Evolutionary conservation across 768 basidiomycete genomes (phyloP), one percentile per base, ranked within the genome.

Genomic region (Boletus bicolor): DNA sequence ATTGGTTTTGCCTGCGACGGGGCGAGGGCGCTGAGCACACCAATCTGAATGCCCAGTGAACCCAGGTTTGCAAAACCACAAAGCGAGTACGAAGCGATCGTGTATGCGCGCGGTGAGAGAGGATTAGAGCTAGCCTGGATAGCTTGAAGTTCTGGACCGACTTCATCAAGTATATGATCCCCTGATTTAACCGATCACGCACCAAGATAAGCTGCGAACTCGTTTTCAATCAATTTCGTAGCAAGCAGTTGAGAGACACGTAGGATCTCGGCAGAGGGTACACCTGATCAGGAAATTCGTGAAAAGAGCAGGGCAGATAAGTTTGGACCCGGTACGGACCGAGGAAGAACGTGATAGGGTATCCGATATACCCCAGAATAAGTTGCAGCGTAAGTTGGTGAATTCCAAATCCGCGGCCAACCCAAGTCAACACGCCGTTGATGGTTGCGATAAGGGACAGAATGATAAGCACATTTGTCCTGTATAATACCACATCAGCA

Each of bases 31-130:
- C 78, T 76, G 47, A 89, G 76, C 67, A 89, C 88, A 65, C 88
- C 88, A 56, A 90, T 82, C 70, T 93, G 90, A 62, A 95, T 92
- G 65, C 93, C 93, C 26, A 93, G 76, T 7, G 90, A 90, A 53
- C 87, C 84, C 44, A 92, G 76, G 69, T 95, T 95, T 56, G 91
- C 91, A 66, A 96, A 96, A 10, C 94, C 94, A 71, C 92, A 94
- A 15, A 95, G 84, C 15, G 88, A 86, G 69, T 94, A 96, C 35
- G 87, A 85, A 14, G 88, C 84, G 62, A 95, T 93, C 50, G 86
- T 88, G 73, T 78, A 93, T 21, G 85, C 89, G 54, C 89, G 90
- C 32, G 72, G 77, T 21, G 85, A 84, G 49, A 93, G 80, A 4
- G 88, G 82, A 48, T 77, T 72, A 24, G 73, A 69, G 56, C 70